Conservation (phyloP, 73 alveolate species). For the Paramecium pentaurelia region DNA sequence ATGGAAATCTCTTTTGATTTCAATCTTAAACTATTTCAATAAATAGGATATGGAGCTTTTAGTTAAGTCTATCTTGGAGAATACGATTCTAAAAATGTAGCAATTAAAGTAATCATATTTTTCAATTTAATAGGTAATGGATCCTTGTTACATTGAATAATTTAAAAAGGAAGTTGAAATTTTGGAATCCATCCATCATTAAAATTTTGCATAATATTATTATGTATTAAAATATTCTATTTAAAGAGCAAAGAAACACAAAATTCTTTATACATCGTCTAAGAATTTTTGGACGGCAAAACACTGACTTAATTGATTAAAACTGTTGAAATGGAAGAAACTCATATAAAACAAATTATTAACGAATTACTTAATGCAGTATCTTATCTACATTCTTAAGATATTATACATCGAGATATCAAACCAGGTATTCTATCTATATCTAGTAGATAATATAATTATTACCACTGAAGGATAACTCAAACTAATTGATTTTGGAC, state of each 20-base stretch:
- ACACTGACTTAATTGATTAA: neutral
- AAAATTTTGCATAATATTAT: neutral
- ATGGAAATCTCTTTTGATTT: neutral
- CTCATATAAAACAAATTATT: neutral
- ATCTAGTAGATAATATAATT: neutral
- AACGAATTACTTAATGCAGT: neutral
- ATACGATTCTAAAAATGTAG: neutral
- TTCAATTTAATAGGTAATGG: neutral
- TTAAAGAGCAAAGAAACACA: neutral
- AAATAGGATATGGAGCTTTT: constrained; percentile 23
- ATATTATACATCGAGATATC: constrained; percentile 28
- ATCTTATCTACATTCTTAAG: neutral
- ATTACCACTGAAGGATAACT: neutral
- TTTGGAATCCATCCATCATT: neutral
- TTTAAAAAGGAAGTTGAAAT: neutral
- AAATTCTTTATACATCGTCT: neutral
- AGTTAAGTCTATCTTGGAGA: neutral
- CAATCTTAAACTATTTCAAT: neutral
- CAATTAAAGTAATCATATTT: neutral
- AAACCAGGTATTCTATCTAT: neutral
- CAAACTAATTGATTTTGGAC: constrained; percentile 35
- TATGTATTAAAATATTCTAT: neutral
- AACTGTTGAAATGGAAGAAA: neutral
- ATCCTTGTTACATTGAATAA: neutral
- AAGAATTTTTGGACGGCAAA: constrained; percentile 2